These are phyloP conservation scores for Podaxis sp. DNA, from an alignment of 768 basidiomycete genomes.

Conservation along the genomic window DNA sequence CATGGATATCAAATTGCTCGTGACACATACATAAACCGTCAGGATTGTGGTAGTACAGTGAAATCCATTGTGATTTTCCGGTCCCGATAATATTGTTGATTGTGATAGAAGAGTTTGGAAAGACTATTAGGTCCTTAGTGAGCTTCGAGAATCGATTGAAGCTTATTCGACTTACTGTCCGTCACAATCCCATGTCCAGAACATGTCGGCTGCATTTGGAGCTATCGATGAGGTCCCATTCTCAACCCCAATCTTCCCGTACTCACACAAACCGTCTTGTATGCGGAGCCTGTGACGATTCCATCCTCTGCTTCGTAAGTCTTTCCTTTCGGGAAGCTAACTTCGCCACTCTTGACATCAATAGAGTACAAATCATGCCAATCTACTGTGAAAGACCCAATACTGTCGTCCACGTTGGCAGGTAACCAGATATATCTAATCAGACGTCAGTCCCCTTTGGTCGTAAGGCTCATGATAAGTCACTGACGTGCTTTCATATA, in stretches of 20 bases:
- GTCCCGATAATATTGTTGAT: slow-evolving; percentile 27
- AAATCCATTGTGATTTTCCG: slow-evolving; percentile 30
- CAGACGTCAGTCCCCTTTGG: neutral
- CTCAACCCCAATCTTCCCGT: neutral
- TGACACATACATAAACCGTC: slow-evolving; percentile 23
- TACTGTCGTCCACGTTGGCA: slow-evolving; percentile 2
- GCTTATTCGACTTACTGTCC: neutral
- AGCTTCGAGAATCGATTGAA: neutral
- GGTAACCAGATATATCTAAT: slow-evolving; percentile 6
- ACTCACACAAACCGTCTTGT: slow-evolving; percentile 8
- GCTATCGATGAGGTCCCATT: neutral
- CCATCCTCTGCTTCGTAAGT: slow-evolving; percentile 8
- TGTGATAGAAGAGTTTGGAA: slow-evolving; percentile 23
- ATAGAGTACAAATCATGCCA: slow-evolving; percentile 11
- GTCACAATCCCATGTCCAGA: slow-evolving; percentile 8
- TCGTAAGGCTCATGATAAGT: neutral
- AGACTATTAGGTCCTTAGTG: neutral
- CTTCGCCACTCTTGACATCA: neutral
- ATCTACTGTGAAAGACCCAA: slow-evolving; percentile 4
- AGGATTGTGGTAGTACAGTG: slow-evolving; percentile 27
- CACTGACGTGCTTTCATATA: slow-evolving; percentile 9
- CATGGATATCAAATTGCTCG: neutral
- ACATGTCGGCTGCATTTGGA: slow-evolving; percentile 1
- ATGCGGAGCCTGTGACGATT: slow-evolving; percentile 3
- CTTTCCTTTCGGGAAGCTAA: slow-evolving; percentile 1